Evolutionary conservation across 371 early-diverging fungal genomes (phyloP), one percentile per base, ranked within the genome.

Genomic region (Syncephalastrum sp.): DNA sequence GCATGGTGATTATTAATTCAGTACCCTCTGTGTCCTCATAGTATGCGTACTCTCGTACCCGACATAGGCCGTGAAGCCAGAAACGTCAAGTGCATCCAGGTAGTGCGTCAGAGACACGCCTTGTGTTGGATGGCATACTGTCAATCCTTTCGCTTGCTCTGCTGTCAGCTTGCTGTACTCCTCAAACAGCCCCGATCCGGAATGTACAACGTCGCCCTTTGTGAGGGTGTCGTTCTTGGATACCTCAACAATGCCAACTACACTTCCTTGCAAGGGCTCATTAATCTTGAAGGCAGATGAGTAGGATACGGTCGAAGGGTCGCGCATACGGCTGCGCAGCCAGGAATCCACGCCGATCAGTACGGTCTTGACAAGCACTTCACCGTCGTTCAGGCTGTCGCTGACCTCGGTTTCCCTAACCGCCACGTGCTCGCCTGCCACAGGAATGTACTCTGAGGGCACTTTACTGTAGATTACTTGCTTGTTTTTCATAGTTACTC

Each of bases 271-370:
- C 72, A 88, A 61, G 5, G 85, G 79, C 64, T 83, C 56, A 54
- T 79, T 75, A 16, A 88, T 53, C 50, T 71, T 54, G 59, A 85
- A 89, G 12, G 81, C 68, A 19, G 82, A 53, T 21, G 64, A 56
- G 53, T 79, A 77, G 42, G 87, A 86, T 50, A 78, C 61, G 7
- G 47, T 56, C 7, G 49, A 46, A 5, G 67, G 38, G 50, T 65
- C 64, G 59, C 84, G 60, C 88, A 90, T 87, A 59, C 82, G 74
- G 29, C 82, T 82, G 56, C 87, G 85, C 78, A 84, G 78, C 47
- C 81, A 74, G 14, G 74, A 71, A 53, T 74, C 74, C 14, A 74
- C 71, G 38, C 71, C 70, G 17, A 74, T 57, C 16, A 53, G 53
- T 14, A 70, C 57, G 13, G 61, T 66, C 62, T 84, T 80, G 25